phyloP scores from a whole-genome alignment of 208 protist genomes.

The Strigomonas oncopelti region DNA sequence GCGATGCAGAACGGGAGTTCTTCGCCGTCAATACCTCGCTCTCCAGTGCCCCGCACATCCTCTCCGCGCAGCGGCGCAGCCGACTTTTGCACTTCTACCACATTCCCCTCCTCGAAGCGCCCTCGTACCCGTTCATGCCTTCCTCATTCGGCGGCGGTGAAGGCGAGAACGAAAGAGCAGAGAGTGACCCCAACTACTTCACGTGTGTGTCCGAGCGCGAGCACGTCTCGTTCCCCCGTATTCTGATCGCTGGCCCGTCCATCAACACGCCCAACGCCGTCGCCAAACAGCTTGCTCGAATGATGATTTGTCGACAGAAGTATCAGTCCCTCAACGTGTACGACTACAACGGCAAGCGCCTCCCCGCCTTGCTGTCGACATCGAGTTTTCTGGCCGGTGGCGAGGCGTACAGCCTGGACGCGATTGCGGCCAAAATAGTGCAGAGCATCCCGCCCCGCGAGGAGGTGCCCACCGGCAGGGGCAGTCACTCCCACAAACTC shows the following conservation, averaged over 20 bases:
- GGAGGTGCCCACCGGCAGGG: neutral
- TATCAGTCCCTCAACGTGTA: slow-evolving; percentile 27
- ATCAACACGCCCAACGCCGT: slow-evolving; percentile 18
- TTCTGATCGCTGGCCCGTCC: slow-evolving; percentile 61
- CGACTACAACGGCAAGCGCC: neutral
- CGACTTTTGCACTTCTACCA: slow-evolving; percentile 2
- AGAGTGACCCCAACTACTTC: slow-evolving; percentile 14
- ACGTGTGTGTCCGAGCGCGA: slow-evolving; percentile 18
- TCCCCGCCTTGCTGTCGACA: neutral
- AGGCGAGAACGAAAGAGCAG: slow-evolving; percentile 7
- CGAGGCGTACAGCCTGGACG: neutral
- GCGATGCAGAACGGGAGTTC: neutral
- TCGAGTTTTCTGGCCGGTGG: neutral
- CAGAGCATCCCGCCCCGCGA: neutral
- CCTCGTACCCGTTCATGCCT: neutral
- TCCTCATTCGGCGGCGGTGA: neutral
- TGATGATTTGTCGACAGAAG: slow-evolving; percentile 33
- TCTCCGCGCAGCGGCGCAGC: neutral
- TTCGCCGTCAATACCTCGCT: neutral
- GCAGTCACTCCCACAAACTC: too few relatives aligned
- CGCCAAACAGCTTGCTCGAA: slow-evolving; percentile 33
- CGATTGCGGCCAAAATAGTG: neutral
- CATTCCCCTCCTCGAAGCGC: neutral
- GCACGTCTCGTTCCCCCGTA: slow-evolving; percentile 61
- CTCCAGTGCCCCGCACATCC: neutral